Evolutionary conservation across 2,329 filamentous ascomycete genomes (phyloP).

Genomic region (Calonectria montana): DNA sequence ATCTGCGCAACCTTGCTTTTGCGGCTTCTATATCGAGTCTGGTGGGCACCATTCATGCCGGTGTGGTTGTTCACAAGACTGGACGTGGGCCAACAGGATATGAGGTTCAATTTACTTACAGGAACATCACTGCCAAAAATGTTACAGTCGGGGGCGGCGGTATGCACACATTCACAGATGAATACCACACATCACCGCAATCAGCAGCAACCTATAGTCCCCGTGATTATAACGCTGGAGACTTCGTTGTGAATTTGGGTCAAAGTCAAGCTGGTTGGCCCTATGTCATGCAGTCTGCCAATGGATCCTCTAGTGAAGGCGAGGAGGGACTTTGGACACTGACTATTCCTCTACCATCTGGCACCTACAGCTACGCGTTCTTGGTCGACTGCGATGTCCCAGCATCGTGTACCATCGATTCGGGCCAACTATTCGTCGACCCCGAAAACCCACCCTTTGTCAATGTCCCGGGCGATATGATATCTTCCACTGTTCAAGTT

Average conservation of each 20-base stretch:
- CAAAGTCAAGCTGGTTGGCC: background rate
- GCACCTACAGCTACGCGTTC: background rate
- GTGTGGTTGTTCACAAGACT: background rate
- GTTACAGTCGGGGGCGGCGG: background rate
- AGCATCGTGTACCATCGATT: background rate
- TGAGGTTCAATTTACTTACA: background rate
- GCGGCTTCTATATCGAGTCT: background rate
- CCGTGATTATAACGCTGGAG: background rate
- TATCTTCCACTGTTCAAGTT: background rate
- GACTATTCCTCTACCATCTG: background rate
- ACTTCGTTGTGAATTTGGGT: background rate
- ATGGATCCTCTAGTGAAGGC: background rate
- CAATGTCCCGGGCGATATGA: background rate
- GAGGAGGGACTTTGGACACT: background rate
- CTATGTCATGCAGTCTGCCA: background rate
- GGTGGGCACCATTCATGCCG: background rate
- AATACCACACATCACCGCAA: background rate
- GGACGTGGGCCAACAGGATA: background rate
- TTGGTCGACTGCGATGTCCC: slow-evolving; percentile 3
- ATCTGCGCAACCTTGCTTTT: background rate
- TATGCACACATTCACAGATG: background rate
- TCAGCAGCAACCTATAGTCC: background rate
- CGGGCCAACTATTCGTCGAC: background rate
- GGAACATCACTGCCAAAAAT: background rate
- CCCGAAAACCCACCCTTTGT: background rate